A percentile compares a stretch with the other conserved stretches of the same genome.
Conservation (phyloP, 1,284 basidiomycete genomes). For the Leccinum pseudoinsigne region DNA sequence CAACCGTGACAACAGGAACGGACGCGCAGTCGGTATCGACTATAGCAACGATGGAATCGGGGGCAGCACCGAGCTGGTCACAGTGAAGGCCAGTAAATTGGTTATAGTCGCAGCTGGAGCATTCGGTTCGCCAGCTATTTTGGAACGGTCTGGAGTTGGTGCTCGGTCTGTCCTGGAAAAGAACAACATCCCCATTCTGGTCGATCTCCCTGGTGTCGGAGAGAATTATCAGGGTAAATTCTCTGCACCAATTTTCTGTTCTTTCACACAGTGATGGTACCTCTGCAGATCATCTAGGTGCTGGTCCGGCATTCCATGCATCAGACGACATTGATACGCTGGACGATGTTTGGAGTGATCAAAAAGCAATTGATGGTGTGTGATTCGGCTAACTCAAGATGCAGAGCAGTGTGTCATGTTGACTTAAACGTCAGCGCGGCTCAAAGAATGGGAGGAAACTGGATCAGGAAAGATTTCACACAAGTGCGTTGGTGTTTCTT, state of each 20-base stretch:
- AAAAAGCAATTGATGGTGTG: background rate
- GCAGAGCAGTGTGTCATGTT: background rate
- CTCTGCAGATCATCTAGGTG: background rate
- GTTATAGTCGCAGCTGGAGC: constrained; percentile 53
- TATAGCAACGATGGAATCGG: background rate
- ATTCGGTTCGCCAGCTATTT: constrained; percentile 54
- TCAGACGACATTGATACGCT: background rate
- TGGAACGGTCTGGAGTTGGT: constrained; percentile 52
- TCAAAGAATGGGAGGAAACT: background rate
- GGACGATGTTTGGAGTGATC: background rate
- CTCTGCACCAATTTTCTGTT: background rate
- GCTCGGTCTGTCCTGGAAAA: too few relatives aligned
- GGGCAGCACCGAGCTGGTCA: constrained; percentile 18
- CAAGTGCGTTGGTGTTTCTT: background rate
- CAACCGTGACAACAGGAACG: constrained; percentile 5
- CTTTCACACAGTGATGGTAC: background rate
- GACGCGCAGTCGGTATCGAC: constrained; percentile 10
- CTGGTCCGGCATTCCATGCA: background rate
- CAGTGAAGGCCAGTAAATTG: constrained; percentile 41
- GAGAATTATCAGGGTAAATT: constrained; percentile 37
- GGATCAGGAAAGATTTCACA: background rate
- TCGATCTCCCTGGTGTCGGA: too few relatives aligned
- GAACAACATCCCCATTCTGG: too few relatives aligned
- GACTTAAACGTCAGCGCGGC: background rate
- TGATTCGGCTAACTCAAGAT: background rate